A percentile compares a stretch with the other conserved stretches of the same genome.
phyloP scores from a whole-genome alignment of 352 stramenopile species.

The Phytophthora crassamura region DNA sequence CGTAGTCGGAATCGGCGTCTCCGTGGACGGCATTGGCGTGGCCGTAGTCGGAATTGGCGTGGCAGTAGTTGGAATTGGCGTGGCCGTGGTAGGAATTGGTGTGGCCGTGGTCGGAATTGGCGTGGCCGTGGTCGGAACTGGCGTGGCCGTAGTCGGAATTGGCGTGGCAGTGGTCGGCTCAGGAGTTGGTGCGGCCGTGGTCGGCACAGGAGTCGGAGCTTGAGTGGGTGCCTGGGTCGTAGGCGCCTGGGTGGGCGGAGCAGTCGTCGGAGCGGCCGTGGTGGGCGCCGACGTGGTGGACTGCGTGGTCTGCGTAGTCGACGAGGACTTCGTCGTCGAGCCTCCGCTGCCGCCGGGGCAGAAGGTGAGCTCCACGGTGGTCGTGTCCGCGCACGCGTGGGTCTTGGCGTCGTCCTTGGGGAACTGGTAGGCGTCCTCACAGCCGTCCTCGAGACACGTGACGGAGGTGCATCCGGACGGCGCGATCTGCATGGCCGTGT shows the following conservation, averaged over 20 bases:
- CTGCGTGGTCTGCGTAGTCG: constrained; percentile 3
- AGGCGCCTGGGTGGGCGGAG: not conserved
- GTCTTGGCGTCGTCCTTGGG: constrained; percentile 66
- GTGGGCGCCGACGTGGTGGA: constrained; percentile 10
- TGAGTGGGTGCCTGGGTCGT: not conserved
- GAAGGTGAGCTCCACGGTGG: constrained; percentile 54
- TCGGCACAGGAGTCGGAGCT: not conserved
- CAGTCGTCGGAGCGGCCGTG: constrained; percentile 3
- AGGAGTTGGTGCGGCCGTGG: too few relatives aligned
- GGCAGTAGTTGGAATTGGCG: too few relatives aligned
- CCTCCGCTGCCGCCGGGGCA: constrained; percentile 38
- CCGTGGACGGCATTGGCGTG: too few relatives aligned
- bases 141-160: too few relatives aligned
- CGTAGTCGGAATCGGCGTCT: constrained; percentile 2
- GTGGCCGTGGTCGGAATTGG: too few relatives aligned
- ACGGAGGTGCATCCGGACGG: constrained; percentile 51
- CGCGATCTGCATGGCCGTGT: constrained; percentile 68
- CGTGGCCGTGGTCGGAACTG: too few relatives aligned
- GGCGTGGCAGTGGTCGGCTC: too few relatives aligned
- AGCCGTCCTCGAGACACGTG: constrained; percentile 60
- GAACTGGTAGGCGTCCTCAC: constrained; percentile 69
- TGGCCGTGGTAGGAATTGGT: too few relatives aligned
- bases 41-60: too few relatives aligned
- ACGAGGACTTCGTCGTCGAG: not conserved
- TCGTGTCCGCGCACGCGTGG: constrained; percentile 44